Base-by-base conservation (phyloP, 164 flowering plant species). In the Aristolochia fimbriata region DNA sequence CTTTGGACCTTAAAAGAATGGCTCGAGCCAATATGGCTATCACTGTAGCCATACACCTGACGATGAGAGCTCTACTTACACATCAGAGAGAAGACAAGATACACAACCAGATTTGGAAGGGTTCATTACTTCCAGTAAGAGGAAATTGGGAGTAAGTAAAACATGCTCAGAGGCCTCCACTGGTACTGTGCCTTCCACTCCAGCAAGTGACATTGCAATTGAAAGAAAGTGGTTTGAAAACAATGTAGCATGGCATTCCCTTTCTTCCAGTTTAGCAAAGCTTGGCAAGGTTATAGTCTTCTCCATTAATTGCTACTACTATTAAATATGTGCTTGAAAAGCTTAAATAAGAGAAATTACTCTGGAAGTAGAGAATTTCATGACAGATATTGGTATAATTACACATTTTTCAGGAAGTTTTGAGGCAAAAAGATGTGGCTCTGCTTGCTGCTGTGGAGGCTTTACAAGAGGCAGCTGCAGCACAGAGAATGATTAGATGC, bases 401-500 rank as follows among this genome's bases (percentile, higher is more conserved):
- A 19, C 15, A 19, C 25, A 37, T 53, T 14, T 59, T 65, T 69
- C 74, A 86, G 93, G 94, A 84, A 64, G 75, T 84, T 14, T 31
- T 68, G 31, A 77, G 64, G 61, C 81, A 82, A 48, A 78, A 85
- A 68, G 85, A 84, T 64, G 62, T 47, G 31, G 88, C 87, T 45
- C 33, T 81, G 61, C 71, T 59, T 61, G 80, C 85, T 58, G 83
- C 90, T 27, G 80, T 77, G 52, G 86, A 84, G 63, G 85, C 90
- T 65, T 71, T 87, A 73, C 83, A 81, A 70, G 90, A 87, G 71
- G 95, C 91, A 65, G 75, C 79, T 45, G 80, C 80, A 37, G 71
- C 82, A 10, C 87, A 87, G 49, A 76, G 80, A 73, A 62, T 84
- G 70, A 75, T 84, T n/a, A 75, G 73, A 61, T 81, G 82, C 74